Evolutionary conservation across 176 grass and related monocot species (phyloP).

Genomic region (Pharus latifolius): DNA sequence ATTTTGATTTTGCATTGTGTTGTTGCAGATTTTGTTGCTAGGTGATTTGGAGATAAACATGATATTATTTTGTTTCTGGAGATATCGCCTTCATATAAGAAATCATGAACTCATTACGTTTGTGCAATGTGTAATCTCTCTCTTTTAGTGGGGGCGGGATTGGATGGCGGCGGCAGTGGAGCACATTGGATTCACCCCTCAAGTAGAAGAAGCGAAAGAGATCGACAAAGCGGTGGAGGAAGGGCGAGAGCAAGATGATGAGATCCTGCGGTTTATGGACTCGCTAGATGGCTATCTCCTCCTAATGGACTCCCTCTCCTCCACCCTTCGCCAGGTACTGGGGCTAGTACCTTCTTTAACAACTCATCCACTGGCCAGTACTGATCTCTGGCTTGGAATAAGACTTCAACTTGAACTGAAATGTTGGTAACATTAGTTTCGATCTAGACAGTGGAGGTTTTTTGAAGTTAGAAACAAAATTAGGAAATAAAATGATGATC

Average conservation of each 20-base stretch:
- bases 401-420: not conserved
- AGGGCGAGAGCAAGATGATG: not conserved
- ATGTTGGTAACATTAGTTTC: not conserved
- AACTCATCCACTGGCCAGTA: not conserved
- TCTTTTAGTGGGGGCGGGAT: not conserved
- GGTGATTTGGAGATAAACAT: too few relatives aligned
- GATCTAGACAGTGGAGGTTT: too few relatives aligned
- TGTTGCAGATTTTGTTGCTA: too few relatives aligned
- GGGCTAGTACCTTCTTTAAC: not conserved
- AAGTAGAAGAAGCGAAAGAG: not conserved
- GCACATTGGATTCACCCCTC: not conserved
- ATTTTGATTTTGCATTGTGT: too few relatives aligned
- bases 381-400: not conserved
- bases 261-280: slow-evolving; percentile 44
- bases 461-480: too few relatives aligned
- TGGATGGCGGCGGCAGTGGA: slow-evolving; percentile 1
- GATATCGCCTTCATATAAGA: not conserved
- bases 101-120: not conserved
- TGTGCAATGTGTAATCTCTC: too few relatives aligned
- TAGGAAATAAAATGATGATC: too few relatives aligned
- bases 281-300: slow-evolving; percentile 36
- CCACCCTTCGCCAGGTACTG: slow-evolving; percentile 34
- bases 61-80: too few relatives aligned
- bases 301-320: slow-evolving; percentile 38
- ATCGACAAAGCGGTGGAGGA: not conserved